Evolutionary conservation across 495 filamentous ascomycete genomes (phyloP).

Genomic region (Chaetomidium leptoderma): DNA sequence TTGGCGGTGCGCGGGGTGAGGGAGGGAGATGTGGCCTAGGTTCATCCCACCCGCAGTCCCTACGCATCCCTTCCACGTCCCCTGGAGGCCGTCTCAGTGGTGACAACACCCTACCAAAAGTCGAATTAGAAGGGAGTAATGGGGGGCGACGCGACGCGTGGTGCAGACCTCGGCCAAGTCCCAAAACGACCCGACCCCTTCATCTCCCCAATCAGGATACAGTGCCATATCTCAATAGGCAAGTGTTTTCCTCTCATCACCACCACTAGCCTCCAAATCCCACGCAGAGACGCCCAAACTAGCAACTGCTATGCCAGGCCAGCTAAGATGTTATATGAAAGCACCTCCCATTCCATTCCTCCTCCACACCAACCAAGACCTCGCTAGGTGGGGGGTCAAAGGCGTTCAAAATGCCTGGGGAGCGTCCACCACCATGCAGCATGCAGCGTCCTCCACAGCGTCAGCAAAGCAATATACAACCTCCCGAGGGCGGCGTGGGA

Average conservation of each 20-base stretch:
- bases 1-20: background rate
- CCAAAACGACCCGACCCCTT: background rate
- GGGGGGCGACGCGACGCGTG: background rate
- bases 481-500: background rate
- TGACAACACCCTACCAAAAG: background rate
- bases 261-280: background rate
- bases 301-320: background rate
- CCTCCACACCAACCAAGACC: background rate
- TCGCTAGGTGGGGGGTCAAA: background rate
- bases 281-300: background rate
- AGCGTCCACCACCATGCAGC: background rate
- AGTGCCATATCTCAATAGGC: background rate
- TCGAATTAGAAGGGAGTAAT: background rate
- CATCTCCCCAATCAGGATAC: background rate
- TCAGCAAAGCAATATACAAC: conserved; percentile 3
- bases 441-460: background rate
- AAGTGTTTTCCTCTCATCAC: background rate
- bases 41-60: background rate
- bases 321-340: background rate
- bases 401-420: too few species aligned
- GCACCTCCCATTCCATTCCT: background rate
- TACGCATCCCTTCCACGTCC: background rate
- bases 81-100: background rate
- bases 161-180: background rate
- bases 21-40: background rate